Evolutionary conservation across 495 filamentous ascomycete genomes (phyloP), one percentile per base, ranked within the genome.

Genomic region (Neurospora sp.): DNA sequence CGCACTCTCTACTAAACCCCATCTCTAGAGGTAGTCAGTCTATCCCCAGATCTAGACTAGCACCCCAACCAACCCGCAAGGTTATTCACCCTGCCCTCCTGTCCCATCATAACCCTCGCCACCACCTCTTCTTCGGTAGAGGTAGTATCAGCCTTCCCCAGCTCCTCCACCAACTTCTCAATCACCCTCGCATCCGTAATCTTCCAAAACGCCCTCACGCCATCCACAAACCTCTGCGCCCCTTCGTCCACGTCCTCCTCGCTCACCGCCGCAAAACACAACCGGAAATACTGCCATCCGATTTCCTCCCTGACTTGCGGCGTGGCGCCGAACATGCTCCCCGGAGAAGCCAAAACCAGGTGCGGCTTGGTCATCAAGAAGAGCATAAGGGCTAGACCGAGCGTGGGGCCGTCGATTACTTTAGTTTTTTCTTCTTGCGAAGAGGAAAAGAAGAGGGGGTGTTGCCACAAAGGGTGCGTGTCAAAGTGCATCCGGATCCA

Each of bases 201-300:
- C 74, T 85, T 81, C 91, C 92, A 97, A 79, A 97, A 97, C 27
- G 82, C 84, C 70, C 87, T 83, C 66, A 92, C 86, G 0, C 91
- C 94, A 20, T 89, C 84, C 3, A 87, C 88, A 76, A 96, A 89
- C 71, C 91, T 79, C 75, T 85, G 77, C 8, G 87, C 89, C 68
- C 88, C 86, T 14, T 76, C 74, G 27, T 82, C 84, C 31, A 97
- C 84, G 61, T 91, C 89, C 5, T 91, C 89, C 70, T 91, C 89
- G 40, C 88, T 82, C 78, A 93, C 90, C 9, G 94, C 94, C 16
- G 93, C 92, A 82, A 97, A 97, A 80, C 94, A 96, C 16, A 97
- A 74, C n/a, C 95, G 83, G 76, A 88, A 88, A 76, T 87, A 94
- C 72, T 84, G 85, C 85, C 89, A 92, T 3, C 88, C 89, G 31